Conservation (phyloP, 768 basidiomycete species). For the Lactarius evosmus region DNA sequence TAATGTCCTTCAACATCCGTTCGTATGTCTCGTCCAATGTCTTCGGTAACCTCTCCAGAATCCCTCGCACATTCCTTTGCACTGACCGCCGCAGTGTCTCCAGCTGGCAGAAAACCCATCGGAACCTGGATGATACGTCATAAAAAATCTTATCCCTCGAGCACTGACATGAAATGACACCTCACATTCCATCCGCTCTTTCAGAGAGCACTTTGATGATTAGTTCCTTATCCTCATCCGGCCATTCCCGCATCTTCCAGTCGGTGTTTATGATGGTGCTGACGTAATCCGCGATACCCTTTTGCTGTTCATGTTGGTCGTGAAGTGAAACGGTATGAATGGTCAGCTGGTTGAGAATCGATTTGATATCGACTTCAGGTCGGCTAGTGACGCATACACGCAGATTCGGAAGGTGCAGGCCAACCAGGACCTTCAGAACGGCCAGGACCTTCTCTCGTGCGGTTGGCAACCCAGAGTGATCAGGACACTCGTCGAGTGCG, state of each 20-base stretch:
- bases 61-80: background rate
- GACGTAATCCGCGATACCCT: no score
- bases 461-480: no score
- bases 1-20: background rate
- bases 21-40: constrained; percentile 9
- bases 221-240: no score
- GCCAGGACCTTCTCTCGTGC: background rate
- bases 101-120: constrained; percentile 1
- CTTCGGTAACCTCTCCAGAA: background rate
- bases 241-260: constrained; percentile 1
- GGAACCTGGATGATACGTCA: background rate
- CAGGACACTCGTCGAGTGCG: no score
- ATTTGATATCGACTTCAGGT: no score
- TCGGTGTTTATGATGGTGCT: background rate
- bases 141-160: background rate
- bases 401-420: background rate
- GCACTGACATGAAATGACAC: background rate
- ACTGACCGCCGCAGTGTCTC: background rate
- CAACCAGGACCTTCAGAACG: background rate
- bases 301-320: background rate
- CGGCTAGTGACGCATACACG: background rate
- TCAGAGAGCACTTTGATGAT: background rate
- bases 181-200: background rate
- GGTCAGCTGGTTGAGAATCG: background rate
- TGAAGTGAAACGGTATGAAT: background rate